Conservation (phyloP, 2,329 filamentous ascomycete genomes). For the Monosporascus sp. region DNA sequence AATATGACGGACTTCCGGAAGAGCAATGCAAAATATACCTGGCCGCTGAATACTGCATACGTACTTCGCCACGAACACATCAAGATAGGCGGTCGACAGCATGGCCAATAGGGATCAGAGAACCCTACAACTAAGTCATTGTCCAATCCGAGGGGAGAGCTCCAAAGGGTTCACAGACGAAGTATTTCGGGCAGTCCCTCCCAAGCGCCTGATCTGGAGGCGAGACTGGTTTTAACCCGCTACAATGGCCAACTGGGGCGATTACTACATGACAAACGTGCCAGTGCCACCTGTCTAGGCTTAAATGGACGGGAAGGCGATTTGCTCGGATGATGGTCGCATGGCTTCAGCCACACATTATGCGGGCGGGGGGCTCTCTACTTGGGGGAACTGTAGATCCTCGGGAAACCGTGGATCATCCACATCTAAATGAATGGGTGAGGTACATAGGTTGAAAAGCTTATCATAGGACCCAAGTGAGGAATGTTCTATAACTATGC, state of each 20-base stretch:
- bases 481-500: too few species aligned
- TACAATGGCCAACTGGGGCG: background rate
- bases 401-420: background rate
- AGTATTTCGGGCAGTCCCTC: background rate
- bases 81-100: conserved; percentile 3
- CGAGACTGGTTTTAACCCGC: background rate
- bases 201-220: background rate
- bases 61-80: background rate
- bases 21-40: conserved; percentile 10
- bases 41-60: conserved; percentile 19
- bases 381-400: background rate
- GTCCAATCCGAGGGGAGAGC: background rate
- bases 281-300: background rate
- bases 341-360: background rate
- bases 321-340: background rate
- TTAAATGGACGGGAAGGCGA: background rate
- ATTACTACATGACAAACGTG: background rate
- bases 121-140: background rate
- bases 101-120: conserved; percentile 8
- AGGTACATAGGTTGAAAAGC: too few species aligned
- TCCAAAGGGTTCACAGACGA: background rate
- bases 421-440: too few species aligned
- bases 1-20: conserved; percentile 20
- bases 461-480: too few species aligned
- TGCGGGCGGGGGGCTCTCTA: background rate